A percentile compares a stretch with the other conserved stretches of the same genome.
Conservation (phyloP, 2,329 filamentous ascomycete species). For the Helotiales sp. region DNA sequence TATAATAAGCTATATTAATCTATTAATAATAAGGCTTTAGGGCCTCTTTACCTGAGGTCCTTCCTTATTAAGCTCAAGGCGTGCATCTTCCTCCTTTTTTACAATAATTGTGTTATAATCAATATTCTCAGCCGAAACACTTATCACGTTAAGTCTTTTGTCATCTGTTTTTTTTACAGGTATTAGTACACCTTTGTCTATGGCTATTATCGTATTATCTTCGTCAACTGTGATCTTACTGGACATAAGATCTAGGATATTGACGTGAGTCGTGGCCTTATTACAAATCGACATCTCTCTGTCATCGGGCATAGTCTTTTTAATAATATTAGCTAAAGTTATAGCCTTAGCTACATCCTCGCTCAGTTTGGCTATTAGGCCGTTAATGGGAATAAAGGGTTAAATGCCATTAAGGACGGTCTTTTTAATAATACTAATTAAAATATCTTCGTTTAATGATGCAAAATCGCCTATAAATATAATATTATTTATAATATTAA, state of each 20-base stretch:
- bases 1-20: no score
- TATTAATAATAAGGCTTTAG: neutral
- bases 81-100: neutral
- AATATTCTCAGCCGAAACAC: neutral
- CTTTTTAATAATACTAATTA: neutral
- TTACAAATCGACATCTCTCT: constrained; percentile 1
- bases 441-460: no score
- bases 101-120: constrained; percentile 3
- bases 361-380: neutral
- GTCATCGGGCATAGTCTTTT: neutral
- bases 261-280: neutral
- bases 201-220: neutral
- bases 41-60: no score
- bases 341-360: neutral
- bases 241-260: constrained; percentile 1
- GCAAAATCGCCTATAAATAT: no score
- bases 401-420: neutral
- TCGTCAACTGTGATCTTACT: neutral
- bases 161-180: neutral
- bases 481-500: neutral
- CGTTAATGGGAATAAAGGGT: constrained; percentile 5
- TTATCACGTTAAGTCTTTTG: neutral
- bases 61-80: neutral
- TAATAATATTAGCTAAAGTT: no score
- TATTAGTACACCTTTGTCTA: neutral